Base-by-base conservation (phyloP, 306 rosid genomes). In the Vicia faba region DNA sequence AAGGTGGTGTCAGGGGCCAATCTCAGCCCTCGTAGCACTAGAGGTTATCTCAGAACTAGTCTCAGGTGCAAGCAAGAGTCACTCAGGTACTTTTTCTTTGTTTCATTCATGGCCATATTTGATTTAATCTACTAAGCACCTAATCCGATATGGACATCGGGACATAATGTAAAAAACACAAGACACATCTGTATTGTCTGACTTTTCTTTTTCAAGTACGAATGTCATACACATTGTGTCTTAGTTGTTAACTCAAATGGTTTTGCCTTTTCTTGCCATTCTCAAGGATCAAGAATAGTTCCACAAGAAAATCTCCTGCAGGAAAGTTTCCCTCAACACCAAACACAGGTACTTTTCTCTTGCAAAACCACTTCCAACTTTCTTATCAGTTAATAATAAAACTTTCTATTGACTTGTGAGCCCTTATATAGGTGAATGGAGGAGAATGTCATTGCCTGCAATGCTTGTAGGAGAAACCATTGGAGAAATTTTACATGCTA, bases 21-120 rank as follows among this genome's bases (percentile, higher is more conserved):
- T 72, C 97, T 93, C 19, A 90, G 99, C 76, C 99, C 99, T 71
- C 85, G 97, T 36, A 93, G 97, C 26, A 93, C 99, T 41, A 81
- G 92, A 81, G 80, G 74, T 48, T 93, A 93, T 74, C 82, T 93
- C 23, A 86, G 84, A 73, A 87, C 99, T 12, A 90, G 97, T 70
- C 96, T 93, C 65, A 83, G 92, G 77, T 93, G 99, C 77, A 93
- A 93, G 86, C 97, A 93, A 76, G 97, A 93, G 74, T 84, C 98
- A 61, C 58, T 67, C 10, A 88, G 96, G 97, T 85, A 70, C 40
- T 14, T 38, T 41, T 16, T 25, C 16, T 74, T 29, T 58, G 79
- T 11, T 26, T 72, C 43, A 26, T 55, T 26, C 16, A 20, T n/a
- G 4, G 16, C 13, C n/a, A 35, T 12, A 46, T 49, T 39, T 31